Percentiles rank a stretch among this genome's conserved stretches.
These are phyloP conservation scores for Glycine soja DNA, from an alignment of 306 rosid species.

Conservation along the genomic window DNA sequence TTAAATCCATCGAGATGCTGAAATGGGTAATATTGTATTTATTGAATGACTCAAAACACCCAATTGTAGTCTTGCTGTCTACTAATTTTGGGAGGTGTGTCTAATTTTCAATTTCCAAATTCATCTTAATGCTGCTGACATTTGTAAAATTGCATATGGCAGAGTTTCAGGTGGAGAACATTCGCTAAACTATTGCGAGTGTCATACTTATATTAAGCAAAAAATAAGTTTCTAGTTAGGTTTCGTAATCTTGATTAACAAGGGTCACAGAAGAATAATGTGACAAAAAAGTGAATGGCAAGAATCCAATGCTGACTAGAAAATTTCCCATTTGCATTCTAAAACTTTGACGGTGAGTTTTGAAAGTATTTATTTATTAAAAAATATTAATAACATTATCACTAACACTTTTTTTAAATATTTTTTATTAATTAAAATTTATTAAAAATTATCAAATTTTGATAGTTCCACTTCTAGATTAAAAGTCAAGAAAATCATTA, in stretches of 20 bases:
- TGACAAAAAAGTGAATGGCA: conserved; percentile 26
- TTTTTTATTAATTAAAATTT: no score
- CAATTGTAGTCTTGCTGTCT: conserved; percentile 71
- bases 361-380: neutral
- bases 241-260: conserved; percentile 38
- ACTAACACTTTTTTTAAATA: no score
- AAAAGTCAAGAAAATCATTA: no score
- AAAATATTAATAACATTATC: no score
- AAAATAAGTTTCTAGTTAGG: neutral
- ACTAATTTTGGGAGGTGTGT: conserved; percentile 66
- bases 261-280: neutral
- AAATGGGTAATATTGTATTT: conserved; percentile 58
- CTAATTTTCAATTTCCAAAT: conserved; percentile 50
- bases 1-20: conserved; percentile 63
- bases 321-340: neutral
- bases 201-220: conserved; percentile 12
- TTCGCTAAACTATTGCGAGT: conserved; percentile 53
- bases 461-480: no score
- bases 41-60: conserved; percentile 74
- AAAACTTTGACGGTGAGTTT: neutral
- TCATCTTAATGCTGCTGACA: conserved; percentile 49
- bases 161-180: conserved; percentile 60
- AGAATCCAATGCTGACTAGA: conserved; percentile 55
- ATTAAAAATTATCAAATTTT: no score
- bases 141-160: conserved; percentile 50